These are phyloP conservation scores for Cryptosporidium tyzzeri DNA, from an alignment of 169 alveolate species.

Conservation along the genomic window DNA sequence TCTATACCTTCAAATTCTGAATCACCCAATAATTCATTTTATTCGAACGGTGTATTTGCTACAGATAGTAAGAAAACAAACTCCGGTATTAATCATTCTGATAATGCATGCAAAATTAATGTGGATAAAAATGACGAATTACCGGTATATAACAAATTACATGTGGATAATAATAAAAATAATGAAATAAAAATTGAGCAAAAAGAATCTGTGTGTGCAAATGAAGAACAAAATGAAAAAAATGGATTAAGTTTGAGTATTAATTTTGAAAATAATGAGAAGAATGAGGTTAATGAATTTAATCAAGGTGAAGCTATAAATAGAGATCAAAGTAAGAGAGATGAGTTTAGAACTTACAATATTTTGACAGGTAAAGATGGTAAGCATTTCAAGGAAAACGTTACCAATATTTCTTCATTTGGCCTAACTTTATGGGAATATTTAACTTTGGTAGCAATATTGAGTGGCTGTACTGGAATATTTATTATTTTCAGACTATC, in stretches of 20 bases:
- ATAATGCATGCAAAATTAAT: conserved; percentile 11
- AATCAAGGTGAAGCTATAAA: not conserved
- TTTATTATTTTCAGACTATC: conserved; percentile 58
- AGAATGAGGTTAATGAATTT: not conserved
- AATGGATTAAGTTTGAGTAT: too few species aligned
- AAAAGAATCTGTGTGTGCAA: not conserved
- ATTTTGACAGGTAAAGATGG: not conserved
- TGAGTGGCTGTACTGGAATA: conserved; percentile 71
- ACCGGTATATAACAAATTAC: not conserved
- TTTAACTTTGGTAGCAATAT: conserved; percentile 45
- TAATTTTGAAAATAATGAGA: not conserved
- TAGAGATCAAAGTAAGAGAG: not conserved
- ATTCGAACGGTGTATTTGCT: not conserved
- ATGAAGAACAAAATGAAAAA: not conserved
- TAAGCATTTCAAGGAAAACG: not conserved
- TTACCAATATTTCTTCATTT: not conserved
- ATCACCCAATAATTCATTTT: not conserved
- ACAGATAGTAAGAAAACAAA: not conserved
- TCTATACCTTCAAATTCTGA: not conserved
- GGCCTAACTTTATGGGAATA: conserved; percentile 70
- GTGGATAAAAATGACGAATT: conserved; percentile 4
- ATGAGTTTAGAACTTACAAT: not conserved
- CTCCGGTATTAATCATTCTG: not conserved
- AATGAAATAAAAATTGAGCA: not conserved
- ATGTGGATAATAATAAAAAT: conserved; percentile 11